Base-by-base conservation (phyloP, 2,329 filamentous ascomycete genomes). In the Penicillium fuscoglaucum region DNA sequence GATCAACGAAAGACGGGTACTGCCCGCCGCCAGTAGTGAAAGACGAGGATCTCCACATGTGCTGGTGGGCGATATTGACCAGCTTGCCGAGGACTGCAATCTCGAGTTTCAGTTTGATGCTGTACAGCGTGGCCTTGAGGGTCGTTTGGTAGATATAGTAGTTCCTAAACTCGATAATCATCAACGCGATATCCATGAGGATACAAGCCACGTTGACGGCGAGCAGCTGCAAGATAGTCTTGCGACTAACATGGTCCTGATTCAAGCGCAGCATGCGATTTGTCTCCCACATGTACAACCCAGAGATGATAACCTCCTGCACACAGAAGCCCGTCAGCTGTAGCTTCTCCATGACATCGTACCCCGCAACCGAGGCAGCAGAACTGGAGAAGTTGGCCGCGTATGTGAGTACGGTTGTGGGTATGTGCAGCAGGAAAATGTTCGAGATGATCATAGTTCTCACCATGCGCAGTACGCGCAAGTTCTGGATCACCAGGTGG, bases 361-460 rank as follows among this genome's bases (percentile, higher is more conserved):
- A 71, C 4, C 64, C 66, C 4, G 26, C 37, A 52, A 66, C 1
- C 60, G 67, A 66, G 2, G 62, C 40, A 3, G n/a, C 12, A 24
- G 64, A 52, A 7, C 49, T 21, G 17, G 57, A 61, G 37, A 65
- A 68, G 47, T 71, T 70, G 35, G 66, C 62, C 8, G 54, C 82
- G 56, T 79, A 84, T 6, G 81, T 80, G 37, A 87, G 71, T 1
- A 85, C 78, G 1, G 79, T 81, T 4, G 81, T 82, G 1, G 80
- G 76, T 0, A 81, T 71, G 61, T 86, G 82, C 26, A 84, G 72
- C 13, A 84, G 59, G 44, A 84, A 62, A 10, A 75, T 80, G 63
- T 86, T 78, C 64, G 78, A 66, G 52, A 85, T 78, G 59, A 87
- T 86, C 82, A 87, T 86, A 35, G 68, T 75, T 2, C 84, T 76